Base-by-base conservation (phyloP, 371 early-diverging fungal species). In the Saksenaea vasiformis region DNA sequence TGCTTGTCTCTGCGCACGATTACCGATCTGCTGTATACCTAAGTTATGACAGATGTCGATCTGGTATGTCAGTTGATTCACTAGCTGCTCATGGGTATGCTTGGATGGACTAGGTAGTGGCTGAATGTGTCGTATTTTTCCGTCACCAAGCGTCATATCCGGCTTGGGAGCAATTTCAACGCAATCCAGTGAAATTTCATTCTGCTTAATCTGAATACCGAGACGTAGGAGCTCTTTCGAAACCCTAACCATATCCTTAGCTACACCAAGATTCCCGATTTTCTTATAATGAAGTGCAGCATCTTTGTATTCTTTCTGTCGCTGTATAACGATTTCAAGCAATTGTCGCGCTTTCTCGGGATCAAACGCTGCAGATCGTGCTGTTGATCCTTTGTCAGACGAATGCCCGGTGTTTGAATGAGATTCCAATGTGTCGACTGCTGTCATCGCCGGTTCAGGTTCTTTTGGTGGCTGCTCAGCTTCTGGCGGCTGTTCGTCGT, bases 41-140 rank as follows among this genome's bases (percentile, higher is more conserved):
- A 90, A 68, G 4, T 83, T 84, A 22, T 86, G 85, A 67, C 91
- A 89, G n/a, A 85, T 67, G 38, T 82, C 76, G 53, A 88, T 79
- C 71, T 92, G 92, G 7, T 83, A 75, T 15, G 69, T 72, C 5
- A 92, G 77, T 27, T 85, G 85, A 0, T 78, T 65, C 56, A 84
- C 78, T 13, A 86, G 68, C 61, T 79, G 83, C 5, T 80, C 77
- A 26, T 73, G 72, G 0, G 82, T 82, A 7, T 73, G 56, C 28
- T 31, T 44, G 17, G 64, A 54, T 5, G 58, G 24, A 17, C 43
- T 58, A 9, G 22, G 17, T 4, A 60, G 44, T 17, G 65, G 56
- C n/a, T 69, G 54, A 2, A 73, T 56, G 22, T 67, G 73, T n/a
- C 71, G 74, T 2, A 74, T 74, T 31, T 70, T 81, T 5, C 70